Evolutionary conservation across 1,139 yeast species (phyloP).

Genomic region (Citeromyces hawaiiensis): DNA sequence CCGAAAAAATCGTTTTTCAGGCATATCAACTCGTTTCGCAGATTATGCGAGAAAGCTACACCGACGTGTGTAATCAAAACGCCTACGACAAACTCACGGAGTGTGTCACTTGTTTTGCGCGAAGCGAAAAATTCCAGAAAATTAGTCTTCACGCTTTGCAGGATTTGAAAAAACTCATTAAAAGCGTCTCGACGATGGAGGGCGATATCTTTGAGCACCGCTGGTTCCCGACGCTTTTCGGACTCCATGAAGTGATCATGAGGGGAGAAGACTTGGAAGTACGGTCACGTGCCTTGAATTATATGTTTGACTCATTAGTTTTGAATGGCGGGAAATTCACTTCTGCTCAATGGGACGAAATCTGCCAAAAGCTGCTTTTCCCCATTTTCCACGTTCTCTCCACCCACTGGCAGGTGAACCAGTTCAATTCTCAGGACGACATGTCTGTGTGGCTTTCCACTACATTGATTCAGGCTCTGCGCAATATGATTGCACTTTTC

Average conservation of each 20-base stretch:
- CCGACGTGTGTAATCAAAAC: constrained; percentile 57
- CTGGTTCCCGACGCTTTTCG: constrained; percentile 77
- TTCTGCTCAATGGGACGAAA: constrained; percentile 66
- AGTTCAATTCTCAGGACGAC: constrained; percentile 61
- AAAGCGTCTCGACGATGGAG: constrained; percentile 30
- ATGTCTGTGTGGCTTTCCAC: constrained; percentile 93
- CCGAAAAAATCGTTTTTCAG: constrained; percentile 45
- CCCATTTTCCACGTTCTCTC: constrained; percentile 81
- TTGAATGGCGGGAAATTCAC: constrained; percentile 71
- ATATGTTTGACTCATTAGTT: constrained; percentile 68
- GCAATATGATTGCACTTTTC: constrained; percentile 65
- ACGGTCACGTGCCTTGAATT: constrained; percentile 75
- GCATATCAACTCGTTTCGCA: constrained; percentile 52
- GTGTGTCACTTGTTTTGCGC: constrained; percentile 71
- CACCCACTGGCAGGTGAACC: constrained; percentile 61
- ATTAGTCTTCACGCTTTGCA: constrained; percentile 72
- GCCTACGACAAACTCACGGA: constrained; percentile 63
- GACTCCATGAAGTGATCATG: constrained; percentile 84
- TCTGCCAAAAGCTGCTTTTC: constrained; percentile 68
- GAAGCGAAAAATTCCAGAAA: constrained; percentile 74
- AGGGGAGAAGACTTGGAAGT: constrained; percentile 91
- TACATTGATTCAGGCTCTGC: constrained; percentile 87
- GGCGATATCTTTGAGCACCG: constrained; percentile 30
- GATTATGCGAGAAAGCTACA: constrained; percentile 50
- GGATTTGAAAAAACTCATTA: constrained; percentile 52